Conservation (phyloP, 345 rosid genomes). For the Aurinia saxatilis region DNA sequence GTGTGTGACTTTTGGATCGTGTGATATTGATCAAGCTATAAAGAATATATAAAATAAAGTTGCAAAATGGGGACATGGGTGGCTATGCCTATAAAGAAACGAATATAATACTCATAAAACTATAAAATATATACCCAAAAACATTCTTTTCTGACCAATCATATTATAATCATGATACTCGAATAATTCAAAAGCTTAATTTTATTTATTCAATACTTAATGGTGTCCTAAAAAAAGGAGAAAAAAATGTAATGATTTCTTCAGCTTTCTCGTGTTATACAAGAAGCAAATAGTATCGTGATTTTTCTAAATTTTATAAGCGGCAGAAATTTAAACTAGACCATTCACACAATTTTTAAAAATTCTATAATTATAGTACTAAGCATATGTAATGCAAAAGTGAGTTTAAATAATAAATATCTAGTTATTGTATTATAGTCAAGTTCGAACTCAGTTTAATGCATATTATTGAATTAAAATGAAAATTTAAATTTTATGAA, state of each 20-base stretch:
- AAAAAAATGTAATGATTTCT: neutral
- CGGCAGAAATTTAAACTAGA: conserved; percentile 11
- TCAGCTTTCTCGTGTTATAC: conserved; percentile 27
- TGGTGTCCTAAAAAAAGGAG: neutral
- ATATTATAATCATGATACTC: conserved; percentile 27
- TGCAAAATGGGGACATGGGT: conserved; percentile 14
- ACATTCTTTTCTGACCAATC: conserved; percentile 27
- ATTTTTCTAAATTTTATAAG: neutral
- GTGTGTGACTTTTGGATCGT: conserved; percentile 9
- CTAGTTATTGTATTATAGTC: no score
- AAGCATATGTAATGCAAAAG: neutral
- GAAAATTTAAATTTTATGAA: neutral
- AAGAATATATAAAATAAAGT: conserved; percentile 19
- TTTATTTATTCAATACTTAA: conserved; percentile 12
- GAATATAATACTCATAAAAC: neutral
- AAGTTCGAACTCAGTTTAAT: no score
- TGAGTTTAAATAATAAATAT: no score
- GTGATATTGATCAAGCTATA: conserved; percentile 26
- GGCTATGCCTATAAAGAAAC: conserved; percentile 25
- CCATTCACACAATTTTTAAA: neutral
- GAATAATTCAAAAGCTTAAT: conserved; percentile 14
- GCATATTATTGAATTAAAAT: neutral
- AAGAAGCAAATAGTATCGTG: conserved; percentile 20
- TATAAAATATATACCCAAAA: neutral
- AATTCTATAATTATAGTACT: neutral